Evolutionary conservation across 805 yeast species (phyloP), one percentile per base, ranked within the genome.

Genomic region (Ogataea glucozyma): DNA sequence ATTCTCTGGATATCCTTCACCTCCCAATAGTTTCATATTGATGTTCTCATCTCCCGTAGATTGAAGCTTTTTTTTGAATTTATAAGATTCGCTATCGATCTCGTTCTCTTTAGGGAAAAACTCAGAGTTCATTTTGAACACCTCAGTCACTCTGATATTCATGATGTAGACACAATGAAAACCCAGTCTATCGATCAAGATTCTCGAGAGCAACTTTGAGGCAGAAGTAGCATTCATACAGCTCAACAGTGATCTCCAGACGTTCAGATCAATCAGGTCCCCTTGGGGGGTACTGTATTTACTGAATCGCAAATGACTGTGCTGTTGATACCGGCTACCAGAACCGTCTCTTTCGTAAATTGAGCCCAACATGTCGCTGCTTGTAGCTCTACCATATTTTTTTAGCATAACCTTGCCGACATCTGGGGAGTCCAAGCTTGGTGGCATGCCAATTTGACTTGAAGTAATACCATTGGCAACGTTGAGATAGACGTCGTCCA

Each of bases 311-410:
- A 78, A 69, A 43, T 66, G 71, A 35, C 67, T 66, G 49, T 75
- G 75, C 41, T 70, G 81, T 3, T 70, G 65, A 51, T 79, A 81
- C n/a, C 81, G 75, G 12, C 74, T 72, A 12, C 85, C 86, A 5
- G 84, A 76, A 0, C 85, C 85, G 61, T 81, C 85, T 46, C 72
- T 73, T 50, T 80, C 86, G 57, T 76, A 79, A 1, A 78, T 72
- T 2, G 78, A 66, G n/a, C 54, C 48, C 24, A 38, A 9, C 51
- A 49, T 20, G 47, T 50, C 65, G 57, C 60, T 39, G 43, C 78
- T 65, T 1, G 85, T 80, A 5, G 85, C 83, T 59, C 85, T 68
- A 0, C 85, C 86, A 42, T 75, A 66, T 26, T 69, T 64, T 42
- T 64, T 69, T n/a, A 64, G 44, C 40, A 54, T 44, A 29, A 34